These are phyloP conservation scores for Tulasnella sp. DNA, from an alignment of 768 basidiomycete genomes.

Conservation along the genomic window DNA sequence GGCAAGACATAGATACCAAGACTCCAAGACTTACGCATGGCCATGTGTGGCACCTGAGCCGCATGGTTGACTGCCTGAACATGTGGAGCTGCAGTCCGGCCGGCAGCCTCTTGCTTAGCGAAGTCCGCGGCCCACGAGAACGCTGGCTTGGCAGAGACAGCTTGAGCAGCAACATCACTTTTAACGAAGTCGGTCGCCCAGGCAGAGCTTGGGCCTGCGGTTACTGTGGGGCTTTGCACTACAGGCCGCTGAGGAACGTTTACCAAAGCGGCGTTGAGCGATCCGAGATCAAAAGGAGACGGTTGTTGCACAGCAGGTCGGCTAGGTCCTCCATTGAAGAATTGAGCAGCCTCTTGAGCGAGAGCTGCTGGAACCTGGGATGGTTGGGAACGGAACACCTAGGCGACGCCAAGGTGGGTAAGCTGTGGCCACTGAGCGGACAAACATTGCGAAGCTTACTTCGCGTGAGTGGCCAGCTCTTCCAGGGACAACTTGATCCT, in stretches of 20 bases:
- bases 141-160: not conserved
- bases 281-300: constrained; percentile 24
- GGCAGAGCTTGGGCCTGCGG: not conserved
- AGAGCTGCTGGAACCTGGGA: constrained; percentile 41
- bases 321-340: constrained; percentile 46
- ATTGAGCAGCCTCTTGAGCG: constrained; percentile 65
- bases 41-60: not conserved
- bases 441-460: constrained; percentile 43
- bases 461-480: constrained; percentile 62
- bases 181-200: constrained; percentile 16
- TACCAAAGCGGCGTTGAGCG: constrained; percentile 21
- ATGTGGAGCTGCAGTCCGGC: not conserved
- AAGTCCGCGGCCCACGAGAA: constrained; percentile 31
- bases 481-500: constrained; percentile 69
- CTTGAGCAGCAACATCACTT: not conserved
- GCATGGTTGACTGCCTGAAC: not conserved
- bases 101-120: constrained; percentile 15
- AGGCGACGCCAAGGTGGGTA: not conserved
- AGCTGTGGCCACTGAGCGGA: not conserved
- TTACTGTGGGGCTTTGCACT: not conserved
- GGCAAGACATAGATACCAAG: not conserved
- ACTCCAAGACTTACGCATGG: not conserved
- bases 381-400: constrained; percentile 62
- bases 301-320: not conserved
- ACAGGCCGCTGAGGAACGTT: not conserved